phyloP scores from a whole-genome alignment of 345 rosid genomes.

The Garcia nutans region DNA sequence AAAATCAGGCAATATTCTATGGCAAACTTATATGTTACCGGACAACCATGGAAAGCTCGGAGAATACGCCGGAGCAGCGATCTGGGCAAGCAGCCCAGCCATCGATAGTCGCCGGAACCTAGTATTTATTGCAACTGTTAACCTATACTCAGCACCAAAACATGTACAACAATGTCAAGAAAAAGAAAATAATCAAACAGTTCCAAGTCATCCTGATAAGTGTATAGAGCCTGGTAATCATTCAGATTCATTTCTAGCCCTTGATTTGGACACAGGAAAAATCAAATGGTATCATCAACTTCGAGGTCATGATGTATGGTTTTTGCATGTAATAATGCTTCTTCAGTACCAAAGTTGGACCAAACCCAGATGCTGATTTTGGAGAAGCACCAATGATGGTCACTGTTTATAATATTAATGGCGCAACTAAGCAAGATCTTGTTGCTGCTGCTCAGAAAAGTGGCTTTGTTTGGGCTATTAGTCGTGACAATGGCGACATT shows the following conservation, averaged over 20 bases:
- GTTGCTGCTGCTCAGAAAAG: constrained; percentile 34
- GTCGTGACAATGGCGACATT: constrained; percentile 19
- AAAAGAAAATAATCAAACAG: constrained; percentile 31
- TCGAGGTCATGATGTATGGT: constrained; percentile 39
- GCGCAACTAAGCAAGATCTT: constrained; percentile 17
- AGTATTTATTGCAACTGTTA: constrained; percentile 40
- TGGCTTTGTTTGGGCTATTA: constrained; percentile 35
- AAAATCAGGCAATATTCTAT: constrained; percentile 20
- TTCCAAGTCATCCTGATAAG: constrained; percentile 21
- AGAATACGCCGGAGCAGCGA: constrained; percentile 31
- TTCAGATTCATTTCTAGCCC: constrained; percentile 30
- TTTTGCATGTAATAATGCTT: constrained; percentile 23
- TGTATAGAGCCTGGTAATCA: constrained; percentile 34
- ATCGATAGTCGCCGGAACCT: constrained; percentile 28
- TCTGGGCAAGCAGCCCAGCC: constrained; percentile 42
- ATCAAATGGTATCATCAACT: constrained; percentile 35
- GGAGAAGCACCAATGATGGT: constrained; percentile 39
- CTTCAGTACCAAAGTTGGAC: constrained; percentile 27
- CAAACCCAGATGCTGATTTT: constrained; percentile 36
- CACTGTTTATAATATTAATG: constrained; percentile 9
- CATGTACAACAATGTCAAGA: constrained; percentile 27
- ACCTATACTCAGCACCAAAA: constrained; percentile 35
- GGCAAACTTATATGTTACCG: constrained; percentile 32
- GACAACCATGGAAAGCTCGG: constrained; percentile 15
- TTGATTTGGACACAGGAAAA: constrained; percentile 29